Base-by-base conservation (phyloP, 345 rosid genomes). In the Cardamine resedifolia region DNA sequence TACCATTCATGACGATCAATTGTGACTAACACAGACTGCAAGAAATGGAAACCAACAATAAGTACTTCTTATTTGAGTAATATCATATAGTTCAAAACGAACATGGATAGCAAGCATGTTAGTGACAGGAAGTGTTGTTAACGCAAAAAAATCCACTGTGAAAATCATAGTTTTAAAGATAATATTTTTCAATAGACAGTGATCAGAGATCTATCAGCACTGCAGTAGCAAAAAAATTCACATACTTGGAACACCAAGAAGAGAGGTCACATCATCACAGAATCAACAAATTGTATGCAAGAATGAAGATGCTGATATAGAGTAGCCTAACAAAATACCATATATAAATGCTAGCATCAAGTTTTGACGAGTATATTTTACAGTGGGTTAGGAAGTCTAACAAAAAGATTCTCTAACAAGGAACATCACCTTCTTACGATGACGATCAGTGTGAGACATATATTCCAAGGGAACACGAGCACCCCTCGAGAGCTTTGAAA, bases 1-100 rank as follows among this genome's bases (percentile, higher is more conserved):
- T 90, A 95, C 99, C 99, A 95, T 76, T 91, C 97, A 81, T 95
- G 99, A 62, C 90, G 90, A 81, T 91, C 97, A 58, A 90, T 74
- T 16, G 94, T 90, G 57, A 95, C 93, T 72, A 95, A 72, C 70
- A 82, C 96, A 49, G 90, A 88, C 99, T 95, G 90, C 85, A 84
- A 68, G 48, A 75, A 79, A 69, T 23, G 48, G 33, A 56, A 70
- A 8, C 39, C 63, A 34, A 49, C 26, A 58, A 30, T 71, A 77
- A 64, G 68, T 41, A 63, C 38, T 70, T 64, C 58, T 60, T 61
- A 21, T 56, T 24, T 63, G 62, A 56, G 21, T 70, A 58, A 16
- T 49, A 56, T 24, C 15, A 53, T 45, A 70, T 36, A 70, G 23
- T 11, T 68, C 67, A 64, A 38, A 31, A 57, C 9, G 50, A 64